phyloP scores from a whole-genome alignment of 805 yeast genomes.

The Blastobotrys parvus region DNA sequence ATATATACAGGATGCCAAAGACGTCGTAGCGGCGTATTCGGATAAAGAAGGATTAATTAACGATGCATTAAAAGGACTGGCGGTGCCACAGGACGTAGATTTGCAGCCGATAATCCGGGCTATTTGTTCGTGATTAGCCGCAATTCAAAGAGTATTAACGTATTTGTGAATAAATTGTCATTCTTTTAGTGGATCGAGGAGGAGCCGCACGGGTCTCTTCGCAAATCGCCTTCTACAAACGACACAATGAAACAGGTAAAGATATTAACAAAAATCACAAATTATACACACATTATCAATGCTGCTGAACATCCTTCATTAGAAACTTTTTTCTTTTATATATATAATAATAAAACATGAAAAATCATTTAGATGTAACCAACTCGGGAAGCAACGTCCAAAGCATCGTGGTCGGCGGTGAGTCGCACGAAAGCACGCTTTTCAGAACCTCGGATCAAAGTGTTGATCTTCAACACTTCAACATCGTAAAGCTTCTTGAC shows the following conservation, averaged over 20 bases:
- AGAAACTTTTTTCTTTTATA: too few species aligned
- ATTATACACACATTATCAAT: too few species aligned
- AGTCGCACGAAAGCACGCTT: conserved; percentile 99
- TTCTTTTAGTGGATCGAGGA: too few species aligned
- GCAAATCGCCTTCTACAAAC: too few species aligned
- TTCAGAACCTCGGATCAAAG: conserved; percentile 97
- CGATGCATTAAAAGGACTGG: conserved; percentile 18
- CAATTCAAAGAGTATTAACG: background rate
- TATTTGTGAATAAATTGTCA: background rate
- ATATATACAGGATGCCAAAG: conserved; percentile 18
- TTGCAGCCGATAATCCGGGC: conserved; percentile 12
- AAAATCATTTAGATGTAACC: conserved; percentile 75
- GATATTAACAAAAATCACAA: too few species aligned
- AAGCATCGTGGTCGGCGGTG: conserved; percentile 98
- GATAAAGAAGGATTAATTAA: conserved; percentile 11
- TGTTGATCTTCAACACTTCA: conserved; percentile 89
- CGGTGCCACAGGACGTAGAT: conserved; percentile 19
- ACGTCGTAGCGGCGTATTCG: conserved; percentile 9
- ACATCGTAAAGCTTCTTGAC: conserved; percentile 97
- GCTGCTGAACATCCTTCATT: too few species aligned
- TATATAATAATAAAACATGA: too few species aligned
- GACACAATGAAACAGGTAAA: too few species aligned
- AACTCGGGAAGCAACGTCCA: conserved; percentile 99
- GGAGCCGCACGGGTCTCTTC: too few species aligned
- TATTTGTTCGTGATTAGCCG: background rate